Percentiles rank a stretch among this genome's conserved stretches.
phyloP scores from a whole-genome alignment of 257 asterid genomes.

The Solanum chiquidenum region DNA sequence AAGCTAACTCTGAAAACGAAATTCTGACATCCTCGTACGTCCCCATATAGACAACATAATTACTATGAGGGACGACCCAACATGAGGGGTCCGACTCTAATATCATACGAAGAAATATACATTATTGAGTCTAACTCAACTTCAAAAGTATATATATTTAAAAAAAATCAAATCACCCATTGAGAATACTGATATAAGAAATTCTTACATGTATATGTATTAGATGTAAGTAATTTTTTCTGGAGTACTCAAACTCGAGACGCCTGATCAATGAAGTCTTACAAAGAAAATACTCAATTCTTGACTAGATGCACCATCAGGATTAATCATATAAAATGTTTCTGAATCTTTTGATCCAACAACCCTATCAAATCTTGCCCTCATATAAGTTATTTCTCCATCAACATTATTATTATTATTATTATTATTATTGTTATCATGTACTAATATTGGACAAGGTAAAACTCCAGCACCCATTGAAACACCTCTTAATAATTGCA shows the following conservation, averaged over 20 bases:
- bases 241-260: background rate
- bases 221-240: too few species aligned
- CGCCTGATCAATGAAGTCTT: constrained; percentile 14
- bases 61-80: background rate
- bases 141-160: background rate
- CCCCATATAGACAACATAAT: background rate
- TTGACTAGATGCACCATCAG: constrained; percentile 75
- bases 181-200: background rate
- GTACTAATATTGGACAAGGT: constrained; percentile 22
- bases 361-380: constrained; percentile 77
- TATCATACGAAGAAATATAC: background rate
- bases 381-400: constrained; percentile 67
- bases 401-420: background rate
- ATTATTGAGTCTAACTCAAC: background rate
- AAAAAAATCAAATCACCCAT: background rate
- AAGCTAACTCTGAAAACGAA: background rate
- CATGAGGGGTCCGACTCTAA: background rate
- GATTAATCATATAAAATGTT: constrained; percentile 84
- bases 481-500: constrained; percentile 69
- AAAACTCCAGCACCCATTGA: constrained; percentile 96
- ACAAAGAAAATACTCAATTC: constrained; percentile 83
- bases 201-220: background rate
- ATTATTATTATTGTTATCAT: background rate
- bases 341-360: constrained; percentile 80
- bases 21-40: background rate